Percentiles rank a stretch among this genome's conserved stretches.
Evolutionary conservation across 129 eudicot genomes (phyloP).

Genomic region (Flaveria trinervia): DNA sequence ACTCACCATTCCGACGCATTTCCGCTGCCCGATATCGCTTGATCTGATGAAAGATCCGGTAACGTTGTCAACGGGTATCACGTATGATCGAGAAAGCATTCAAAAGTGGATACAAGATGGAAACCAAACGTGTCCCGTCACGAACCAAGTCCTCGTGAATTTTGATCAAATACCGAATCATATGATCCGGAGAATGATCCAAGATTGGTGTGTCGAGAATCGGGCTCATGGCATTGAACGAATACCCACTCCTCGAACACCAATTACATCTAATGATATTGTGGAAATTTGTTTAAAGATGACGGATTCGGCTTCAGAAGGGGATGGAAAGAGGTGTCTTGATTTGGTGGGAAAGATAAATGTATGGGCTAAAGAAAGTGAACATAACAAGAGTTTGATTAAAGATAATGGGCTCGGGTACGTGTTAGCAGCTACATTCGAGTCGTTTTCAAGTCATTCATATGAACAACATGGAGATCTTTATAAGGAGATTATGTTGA

Average conservation of each 20-base stretch:
- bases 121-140: conserved; percentile 79
- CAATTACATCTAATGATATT: conserved; percentile 50
- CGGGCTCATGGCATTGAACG: conserved; percentile 66
- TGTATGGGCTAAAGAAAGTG: conserved; percentile 67
- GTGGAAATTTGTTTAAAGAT: conserved; percentile 44
- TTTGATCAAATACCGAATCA: conserved; percentile 73
- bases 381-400: conserved; percentile 58
- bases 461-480: conserved; percentile 36
- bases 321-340: conserved; percentile 42
- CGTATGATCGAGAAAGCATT: conserved; percentile 88
- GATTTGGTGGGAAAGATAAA: conserved; percentile 54
- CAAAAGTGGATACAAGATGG: conserved; percentile 82
- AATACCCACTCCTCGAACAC: conserved; percentile 83
- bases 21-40: conserved; percentile 86
- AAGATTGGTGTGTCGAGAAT: conserved; percentile 87
- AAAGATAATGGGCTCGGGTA: conserved; percentile 58
- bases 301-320: conserved; percentile 11
- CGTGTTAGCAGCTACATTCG: conserved; percentile 51
- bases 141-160: conserved; percentile 50
- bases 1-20: conserved; percentile 69
- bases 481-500: conserved; percentile 49
- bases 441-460: conserved; percentile 45
- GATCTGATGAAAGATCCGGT: conserved; percentile 98
- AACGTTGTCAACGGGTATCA: conserved; percentile 81
- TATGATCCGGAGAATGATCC: conserved; percentile 73